phyloP scores from a whole-genome alignment of 148 eudicot species.

The Silene uniflora region DNA sequence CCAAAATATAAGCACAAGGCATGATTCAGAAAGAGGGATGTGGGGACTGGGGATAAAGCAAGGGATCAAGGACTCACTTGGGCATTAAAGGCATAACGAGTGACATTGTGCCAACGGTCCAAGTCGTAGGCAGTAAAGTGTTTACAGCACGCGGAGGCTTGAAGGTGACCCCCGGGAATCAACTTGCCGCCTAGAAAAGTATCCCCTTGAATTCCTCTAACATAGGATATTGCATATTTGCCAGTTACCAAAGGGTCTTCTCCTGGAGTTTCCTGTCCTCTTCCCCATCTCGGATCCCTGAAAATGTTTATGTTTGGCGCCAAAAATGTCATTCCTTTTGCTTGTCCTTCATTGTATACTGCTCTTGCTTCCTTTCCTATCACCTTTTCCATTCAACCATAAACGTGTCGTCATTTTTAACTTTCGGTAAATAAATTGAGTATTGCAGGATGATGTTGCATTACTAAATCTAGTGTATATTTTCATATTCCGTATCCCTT shows the following conservation, averaged over 20 bases:
- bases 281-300: slow-evolving; percentile 89
- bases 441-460: too few species aligned
- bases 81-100: slow-evolving; percentile 64
- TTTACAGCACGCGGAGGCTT: slow-evolving; percentile 81
- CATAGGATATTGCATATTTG: slow-evolving; percentile 60
- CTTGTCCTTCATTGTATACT: slow-evolving; percentile 73
- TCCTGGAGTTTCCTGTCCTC: slow-evolving; percentile 86
- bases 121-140: slow-evolving; percentile 80
- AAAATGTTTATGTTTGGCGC: slow-evolving; percentile 82
- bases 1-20: not conserved
- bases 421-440: not conserved
- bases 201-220: slow-evolving; percentile 75
- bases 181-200: slow-evolving; percentile 41
- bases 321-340: slow-evolving; percentile 81
- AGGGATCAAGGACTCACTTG: slow-evolving; percentile 33
- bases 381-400: slow-evolving; percentile 32
- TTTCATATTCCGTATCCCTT: too few species aligned
- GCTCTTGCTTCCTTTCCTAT: slow-evolving; percentile 81
- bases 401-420: not conserved
- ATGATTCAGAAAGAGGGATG: not conserved
- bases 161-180: slow-evolving; percentile 35
- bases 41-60: not conserved
- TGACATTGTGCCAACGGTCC: slow-evolving; percentile 59
- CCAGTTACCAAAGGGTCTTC: slow-evolving; percentile 64
- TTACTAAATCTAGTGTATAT: too few species aligned